Conservation (phyloP, 805 yeast species). For the Starmera caribaea region DNA sequence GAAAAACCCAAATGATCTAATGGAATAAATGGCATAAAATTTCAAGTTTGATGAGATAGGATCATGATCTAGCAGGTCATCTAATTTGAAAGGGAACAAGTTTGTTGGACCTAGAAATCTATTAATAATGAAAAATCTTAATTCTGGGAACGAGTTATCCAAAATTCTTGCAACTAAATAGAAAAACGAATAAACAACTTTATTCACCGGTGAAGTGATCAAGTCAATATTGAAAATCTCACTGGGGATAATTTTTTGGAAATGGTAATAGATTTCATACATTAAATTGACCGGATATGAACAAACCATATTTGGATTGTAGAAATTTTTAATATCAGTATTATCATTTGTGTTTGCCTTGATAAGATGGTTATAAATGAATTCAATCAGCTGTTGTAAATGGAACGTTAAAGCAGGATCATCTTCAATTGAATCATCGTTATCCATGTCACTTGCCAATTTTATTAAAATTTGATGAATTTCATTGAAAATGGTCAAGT, state of each 20-base stretch:
- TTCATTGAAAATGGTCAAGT: constrained; percentile 10
- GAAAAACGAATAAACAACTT: constrained; percentile 9
- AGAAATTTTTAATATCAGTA: background rate
- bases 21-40: constrained; percentile 9
- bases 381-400: too few species aligned
- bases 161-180: constrained; percentile 8
- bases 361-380: background rate
- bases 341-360: constrained; percentile 1
- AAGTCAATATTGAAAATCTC: constrained; percentile 7
- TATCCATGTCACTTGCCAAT: constrained; percentile 2
- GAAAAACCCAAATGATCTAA: constrained; percentile 12
- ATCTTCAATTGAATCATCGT: background rate
- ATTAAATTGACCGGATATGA: constrained; percentile 10
- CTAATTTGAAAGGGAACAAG: constrained; percentile 10
- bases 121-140: constrained; percentile 9
- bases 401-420: too few species aligned
- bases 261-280: constrained; percentile 8
- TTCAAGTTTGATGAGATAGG: constrained; percentile 5
- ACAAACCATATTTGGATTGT: constrained; percentile 4
- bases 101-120: constrained; percentile 18
- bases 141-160: constrained; percentile 17
- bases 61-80: constrained; percentile 1
- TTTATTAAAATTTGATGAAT: constrained; percentile 7
- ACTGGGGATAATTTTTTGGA: constrained; percentile 11
- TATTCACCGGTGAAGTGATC: constrained; percentile 6